Base-by-base conservation (phyloP, 305 asterid genomes). In the Fraxinus nigra region DNA sequence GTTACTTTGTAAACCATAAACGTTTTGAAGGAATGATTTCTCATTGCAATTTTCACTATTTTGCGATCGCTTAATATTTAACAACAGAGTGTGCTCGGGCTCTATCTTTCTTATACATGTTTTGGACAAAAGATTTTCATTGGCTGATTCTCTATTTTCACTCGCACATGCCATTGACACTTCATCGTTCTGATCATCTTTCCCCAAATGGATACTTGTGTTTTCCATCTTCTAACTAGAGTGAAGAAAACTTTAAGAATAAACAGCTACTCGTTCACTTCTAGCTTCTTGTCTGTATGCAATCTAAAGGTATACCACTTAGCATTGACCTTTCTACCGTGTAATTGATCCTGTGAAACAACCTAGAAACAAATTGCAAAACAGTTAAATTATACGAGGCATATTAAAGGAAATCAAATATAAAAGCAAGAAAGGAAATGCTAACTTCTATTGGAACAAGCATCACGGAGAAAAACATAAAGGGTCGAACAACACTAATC, bases 191-290 rank as follows among this genome's bases (percentile, higher is more conserved):
- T 65, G 35, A 40, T 51, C 81, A 76, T 87, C 86, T 80, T 88
- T 88, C 80, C 81, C 87, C 87, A 33, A 69, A 83, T 77, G 82
- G 34, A 72, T 76, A 77, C 34, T 80, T 51, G 87, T 76, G 76
- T 74, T 78, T 73, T 84, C 86, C 86, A 85, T 89, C 89, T 80
- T 91, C 78, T 76, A 54, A 86, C 86, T 83, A 72, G 30, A 59
- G 63, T 63, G 81, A 70, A 72, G 77, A 81, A 84, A 83, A 83
- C 89, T 85, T 86, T 82, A 82, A 83, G 65, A 75, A 59, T 51
- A 76, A 73, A 76, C 30, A 26, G 5, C 9, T 33, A 46, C 16
- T 76, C 0, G 8, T 79, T 59, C 37, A 72, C 82, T 70, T 73
- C 78, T 24, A 80, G 75, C 72, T 76, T 78, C 46, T 4, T 30